phyloP scores from a whole-genome alignment of 176 grass and related monocot species.

The Juncus effusus region DNA sequence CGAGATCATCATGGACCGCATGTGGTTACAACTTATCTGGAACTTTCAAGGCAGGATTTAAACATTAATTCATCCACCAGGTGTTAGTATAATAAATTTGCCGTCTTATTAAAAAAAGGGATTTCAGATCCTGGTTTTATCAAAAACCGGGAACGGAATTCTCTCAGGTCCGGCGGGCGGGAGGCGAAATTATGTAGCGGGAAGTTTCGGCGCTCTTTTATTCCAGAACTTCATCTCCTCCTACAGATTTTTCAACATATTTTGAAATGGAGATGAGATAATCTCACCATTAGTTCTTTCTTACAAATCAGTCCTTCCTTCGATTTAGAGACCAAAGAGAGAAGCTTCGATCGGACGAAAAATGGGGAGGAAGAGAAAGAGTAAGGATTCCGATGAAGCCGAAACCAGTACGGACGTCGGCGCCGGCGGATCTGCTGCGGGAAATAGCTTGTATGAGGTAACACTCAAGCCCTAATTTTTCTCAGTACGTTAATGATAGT shows the following conservation, averaged over 20 bases:
- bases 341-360: slow-evolving; percentile 8
- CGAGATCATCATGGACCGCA: too few species aligned
- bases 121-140: too few species aligned
- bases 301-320: background rate
- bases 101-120: too few species aligned
- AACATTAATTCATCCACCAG: too few species aligned
- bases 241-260: too few species aligned
- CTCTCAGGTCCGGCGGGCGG: background rate
- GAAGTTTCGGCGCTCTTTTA: slow-evolving; percentile 13
- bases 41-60: too few species aligned
- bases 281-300: too few species aligned
- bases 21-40: too few species aligned
- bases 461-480: slow-evolving; percentile 18
- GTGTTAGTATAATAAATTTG: too few species aligned
- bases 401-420: slow-evolving; percentile 7
- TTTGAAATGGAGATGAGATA: background rate
- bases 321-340: background rate
- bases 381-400: slow-evolving; percentile 48
- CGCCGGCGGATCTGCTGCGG: background rate
- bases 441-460: slow-evolving; percentile 92
- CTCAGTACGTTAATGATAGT: background rate
- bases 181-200: slow-evolving; percentile 10
- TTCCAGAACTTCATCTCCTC: too few species aligned
- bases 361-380: slow-evolving; percentile 41
- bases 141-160: background rate